Evolutionary conservation across 2,329 filamentous ascomycete species (phyloP).

Genomic region (Metarhizium rileyi): DNA sequence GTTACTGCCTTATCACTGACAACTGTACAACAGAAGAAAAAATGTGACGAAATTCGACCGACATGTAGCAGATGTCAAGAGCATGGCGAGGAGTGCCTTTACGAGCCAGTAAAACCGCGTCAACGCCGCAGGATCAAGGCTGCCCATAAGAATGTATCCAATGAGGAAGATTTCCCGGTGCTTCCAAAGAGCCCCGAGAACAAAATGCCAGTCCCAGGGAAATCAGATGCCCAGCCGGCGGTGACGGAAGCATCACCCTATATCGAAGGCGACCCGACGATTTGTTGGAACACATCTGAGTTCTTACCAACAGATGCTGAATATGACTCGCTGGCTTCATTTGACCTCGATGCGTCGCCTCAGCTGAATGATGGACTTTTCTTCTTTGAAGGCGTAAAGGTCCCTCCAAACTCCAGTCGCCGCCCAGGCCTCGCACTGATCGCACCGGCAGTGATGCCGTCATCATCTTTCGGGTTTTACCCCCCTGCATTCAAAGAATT

Average conservation of each 20-base stretch:
- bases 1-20: background rate
- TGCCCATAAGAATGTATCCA: background rate
- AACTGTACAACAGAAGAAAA: conserved; percentile 38
- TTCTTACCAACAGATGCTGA: background rate
- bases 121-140: conserved; percentile 26
- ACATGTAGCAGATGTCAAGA: conserved; percentile 41
- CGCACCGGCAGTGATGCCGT: conserved; percentile 11
- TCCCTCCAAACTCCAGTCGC: conserved; percentile 8
- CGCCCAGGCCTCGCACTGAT: conserved; percentile 18
- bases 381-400: background rate
- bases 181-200: background rate
- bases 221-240: conserved; percentile 10
- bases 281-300: conserved; percentile 9
- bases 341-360: conserved; percentile 3
- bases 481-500: conserved; percentile 48
- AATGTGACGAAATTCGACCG: conserved; percentile 44
- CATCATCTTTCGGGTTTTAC: conserved; percentile 38
- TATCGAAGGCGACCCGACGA: background rate
- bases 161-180: background rate
- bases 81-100: conserved; percentile 37
- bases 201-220: conserved; percentile 5
- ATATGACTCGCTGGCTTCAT: conserved; percentile 8
- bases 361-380: background rate
- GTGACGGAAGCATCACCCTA: conserved; percentile 2
- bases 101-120: conserved; percentile 36